These are phyloP conservation scores for Tolypocladium ovalisporum DNA, from an alignment of 2,329 filamentous ascomycete genomes.

Conservation along the genomic window DNA sequence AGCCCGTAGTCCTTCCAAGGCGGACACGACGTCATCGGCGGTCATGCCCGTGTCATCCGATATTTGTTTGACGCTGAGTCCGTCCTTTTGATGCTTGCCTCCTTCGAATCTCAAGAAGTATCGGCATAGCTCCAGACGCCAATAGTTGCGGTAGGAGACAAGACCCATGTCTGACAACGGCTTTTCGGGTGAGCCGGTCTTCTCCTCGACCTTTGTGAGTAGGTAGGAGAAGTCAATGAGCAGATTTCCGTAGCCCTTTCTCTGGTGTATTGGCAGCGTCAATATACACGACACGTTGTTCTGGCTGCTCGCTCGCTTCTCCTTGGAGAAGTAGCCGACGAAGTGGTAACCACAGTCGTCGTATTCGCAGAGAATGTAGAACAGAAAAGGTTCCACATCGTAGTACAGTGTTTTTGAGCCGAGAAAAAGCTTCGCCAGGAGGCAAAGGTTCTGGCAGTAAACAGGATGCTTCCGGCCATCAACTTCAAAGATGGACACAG, in stretches of 20 bases:
- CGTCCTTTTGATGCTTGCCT: constrained; percentile 25
- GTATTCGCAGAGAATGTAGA: constrained; percentile 94
- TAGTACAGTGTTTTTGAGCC: constrained; percentile 98
- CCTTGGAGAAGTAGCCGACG: constrained; percentile 98
- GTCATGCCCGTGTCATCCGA: constrained; percentile 92
- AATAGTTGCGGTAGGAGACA: constrained; percentile 95
- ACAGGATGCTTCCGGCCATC: constrained; percentile 94
- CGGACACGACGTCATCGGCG: constrained; percentile 89
- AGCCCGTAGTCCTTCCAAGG: constrained; percentile 78
- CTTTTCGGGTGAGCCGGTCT: constrained; percentile 94
- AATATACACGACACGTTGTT: constrained; percentile 98
- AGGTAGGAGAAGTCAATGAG: constrained; percentile 98
- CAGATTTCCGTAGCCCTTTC: constrained; percentile 92
- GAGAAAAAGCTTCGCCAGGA: constrained; percentile 93
- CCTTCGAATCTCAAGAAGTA: constrained; percentile 52
- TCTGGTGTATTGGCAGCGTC: constrained; percentile 89
- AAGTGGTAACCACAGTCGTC: constrained; percentile 90
- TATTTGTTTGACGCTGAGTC: constrained; percentile 54
- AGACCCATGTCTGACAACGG: constrained; percentile 95
- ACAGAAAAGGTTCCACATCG: constrained; percentile 92
- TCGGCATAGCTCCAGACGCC: constrained; percentile 79
- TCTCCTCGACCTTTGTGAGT: constrained; percentile 81
- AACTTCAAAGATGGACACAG: constrained; percentile 93
- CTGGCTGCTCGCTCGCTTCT: constrained; percentile 85
- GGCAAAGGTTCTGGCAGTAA: constrained; percentile 96